These are phyloP conservation scores for Scenedesmus sp. DNA, from an alignment of 163 green algal species.

Conservation along the genomic window DNA sequence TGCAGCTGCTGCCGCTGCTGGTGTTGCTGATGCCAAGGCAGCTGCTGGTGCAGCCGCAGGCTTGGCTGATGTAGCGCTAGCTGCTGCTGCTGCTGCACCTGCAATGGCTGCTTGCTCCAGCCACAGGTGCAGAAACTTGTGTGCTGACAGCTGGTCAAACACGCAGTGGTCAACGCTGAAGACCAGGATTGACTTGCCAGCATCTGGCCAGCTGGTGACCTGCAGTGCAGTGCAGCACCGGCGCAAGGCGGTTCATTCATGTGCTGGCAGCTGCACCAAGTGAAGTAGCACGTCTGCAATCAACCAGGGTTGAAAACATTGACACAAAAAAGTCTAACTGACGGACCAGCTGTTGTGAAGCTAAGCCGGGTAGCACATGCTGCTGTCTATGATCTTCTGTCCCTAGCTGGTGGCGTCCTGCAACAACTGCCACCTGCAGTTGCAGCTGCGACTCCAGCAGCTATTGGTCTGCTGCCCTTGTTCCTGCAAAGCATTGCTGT, in stretches of 20 bases:
- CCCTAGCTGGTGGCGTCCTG: no score
- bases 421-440: no score
- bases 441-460: neutral
- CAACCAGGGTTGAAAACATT: no score
- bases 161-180: slow-evolving; percentile 34
- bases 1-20: neutral
- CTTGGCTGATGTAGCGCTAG: no score
- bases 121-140: slow-evolving; percentile 34
- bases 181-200: neutral
- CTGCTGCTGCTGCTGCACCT: neutral
- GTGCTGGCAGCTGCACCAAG: no score
- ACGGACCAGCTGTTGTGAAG: no score
- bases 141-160: slow-evolving; percentile 19
- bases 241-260: no score
- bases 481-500: neutral
- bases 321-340: no score
- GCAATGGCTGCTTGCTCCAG: slow-evolving; percentile 11
- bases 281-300: no score
- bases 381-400: no score
- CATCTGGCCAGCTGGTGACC: slow-evolving; percentile 8
- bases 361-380: no score
- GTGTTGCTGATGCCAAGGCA: neutral
- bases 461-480: neutral
- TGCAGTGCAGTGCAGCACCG: neutral
- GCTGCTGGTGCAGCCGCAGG: neutral